These are phyloP conservation scores for Heliamphora pulchella DNA, from an alignment of 179 eudicot genomes.

Conservation along the genomic window DNA sequence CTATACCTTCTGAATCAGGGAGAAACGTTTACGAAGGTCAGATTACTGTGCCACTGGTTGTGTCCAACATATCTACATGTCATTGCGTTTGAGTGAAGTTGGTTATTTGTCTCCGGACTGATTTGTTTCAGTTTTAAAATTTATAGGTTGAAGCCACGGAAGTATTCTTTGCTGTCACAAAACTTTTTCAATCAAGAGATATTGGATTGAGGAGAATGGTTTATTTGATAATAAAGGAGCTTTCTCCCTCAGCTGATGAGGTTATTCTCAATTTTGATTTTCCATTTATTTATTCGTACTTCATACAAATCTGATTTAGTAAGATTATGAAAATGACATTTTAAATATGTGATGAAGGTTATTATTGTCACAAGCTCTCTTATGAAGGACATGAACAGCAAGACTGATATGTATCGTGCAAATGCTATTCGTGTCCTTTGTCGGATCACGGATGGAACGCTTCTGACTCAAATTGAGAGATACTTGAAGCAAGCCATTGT, in stretches of 20 bases:
- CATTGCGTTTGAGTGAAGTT: background rate
- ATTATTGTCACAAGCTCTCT: constrained; percentile 92
- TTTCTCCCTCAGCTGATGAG: constrained; percentile 95
- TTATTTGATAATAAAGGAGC: constrained; percentile 88
- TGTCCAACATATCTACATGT: background rate
- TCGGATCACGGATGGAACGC: constrained; percentile 88
- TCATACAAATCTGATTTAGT: background rate
- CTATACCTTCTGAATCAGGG: constrained; percentile 88
- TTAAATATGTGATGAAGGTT: constrained; percentile 41
- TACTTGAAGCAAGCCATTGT: constrained; percentile 93
- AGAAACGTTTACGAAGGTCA: constrained; percentile 84
- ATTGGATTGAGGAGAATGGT: constrained; percentile 87
- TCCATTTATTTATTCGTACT: background rate
- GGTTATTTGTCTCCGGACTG: background rate
- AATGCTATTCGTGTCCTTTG: constrained; percentile 98
- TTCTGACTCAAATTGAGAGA: constrained; percentile 90
- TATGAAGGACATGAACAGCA: constrained; percentile 99
- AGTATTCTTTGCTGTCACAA: constrained; percentile 82
- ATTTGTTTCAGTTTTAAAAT: constrained; percentile 13
- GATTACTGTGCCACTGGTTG: constrained; percentile 6
- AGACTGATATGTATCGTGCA: constrained; percentile 95
- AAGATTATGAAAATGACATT: constrained; percentile 17
- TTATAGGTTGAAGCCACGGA: constrained; percentile 81
- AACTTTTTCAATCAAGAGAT: constrained; percentile 84
- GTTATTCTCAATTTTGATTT: constrained; percentile 21